Evolutionary conservation across 2,329 filamentous ascomycete genomes (phyloP).

Genomic region (Cercospora beticola): DNA sequence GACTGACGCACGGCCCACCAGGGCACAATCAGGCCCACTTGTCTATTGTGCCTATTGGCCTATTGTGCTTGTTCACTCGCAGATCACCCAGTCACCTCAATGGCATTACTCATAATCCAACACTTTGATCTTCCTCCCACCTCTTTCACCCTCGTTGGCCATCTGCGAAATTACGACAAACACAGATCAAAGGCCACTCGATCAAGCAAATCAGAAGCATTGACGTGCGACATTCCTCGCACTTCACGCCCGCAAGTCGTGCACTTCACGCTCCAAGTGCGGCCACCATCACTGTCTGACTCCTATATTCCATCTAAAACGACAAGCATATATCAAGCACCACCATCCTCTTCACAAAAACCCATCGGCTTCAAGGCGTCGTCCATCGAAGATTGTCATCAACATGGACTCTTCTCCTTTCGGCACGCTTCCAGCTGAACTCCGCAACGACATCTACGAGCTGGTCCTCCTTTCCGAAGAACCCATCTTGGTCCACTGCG

Average conservation of each 20-base stretch:
- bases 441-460: not conserved
- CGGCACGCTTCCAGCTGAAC: not conserved
- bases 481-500: not conserved
- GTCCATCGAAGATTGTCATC: not conserved
- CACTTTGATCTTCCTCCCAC: not conserved
- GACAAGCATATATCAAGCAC: not conserved
- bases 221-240: not conserved
- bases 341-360: not conserved
- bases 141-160: not conserved
- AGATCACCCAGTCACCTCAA: not conserved
- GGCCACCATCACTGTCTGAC: not conserved
- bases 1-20: not conserved
- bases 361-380: not conserved
- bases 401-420: slow-evolving; percentile 1
- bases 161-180: not conserved
- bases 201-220: not conserved
- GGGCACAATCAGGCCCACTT: not conserved
- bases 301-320: not conserved
- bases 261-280: not conserved
- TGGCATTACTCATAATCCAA: not conserved
- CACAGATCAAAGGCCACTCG: not conserved
- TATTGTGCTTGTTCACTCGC: not conserved
- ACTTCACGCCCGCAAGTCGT: not conserved
- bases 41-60: not conserved
- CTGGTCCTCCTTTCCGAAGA: not conserved